These are phyloP conservation scores for Coix lacrymajobi DNA, from an alignment of 176 grass and related monocot genomes.

Conservation along the genomic window DNA sequence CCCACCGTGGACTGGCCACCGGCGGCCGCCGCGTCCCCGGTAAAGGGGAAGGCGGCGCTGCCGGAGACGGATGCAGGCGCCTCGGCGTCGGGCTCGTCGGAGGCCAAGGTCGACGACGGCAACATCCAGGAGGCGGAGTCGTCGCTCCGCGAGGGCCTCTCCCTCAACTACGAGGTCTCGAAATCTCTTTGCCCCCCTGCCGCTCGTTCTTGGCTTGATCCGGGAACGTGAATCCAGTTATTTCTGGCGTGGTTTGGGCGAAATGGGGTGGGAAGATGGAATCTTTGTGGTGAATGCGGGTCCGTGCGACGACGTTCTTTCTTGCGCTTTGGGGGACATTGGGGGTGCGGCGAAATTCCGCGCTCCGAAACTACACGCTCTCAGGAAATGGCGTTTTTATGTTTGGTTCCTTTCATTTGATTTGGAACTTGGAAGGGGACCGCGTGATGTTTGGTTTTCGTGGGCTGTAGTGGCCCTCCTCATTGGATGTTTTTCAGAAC, in stretches of 20 bases:
- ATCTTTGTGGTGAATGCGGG: not conserved
- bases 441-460: not conserved
- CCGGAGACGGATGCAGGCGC: slow-evolving; percentile 34
- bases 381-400: not conserved
- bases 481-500: not conserved
- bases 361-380: not conserved
- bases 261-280: not conserved
- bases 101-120: slow-evolving; percentile 74
- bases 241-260: not conserved
- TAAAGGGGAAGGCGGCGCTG: slow-evolving; percentile 41
- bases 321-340: slow-evolving; percentile 6
- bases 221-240: not conserved
- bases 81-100: slow-evolving; percentile 47
- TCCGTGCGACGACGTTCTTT: not conserved
- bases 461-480: not conserved
- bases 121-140: slow-evolving; percentile 99
- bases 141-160: slow-evolving; percentile 93
- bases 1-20: slow-evolving; percentile 14
- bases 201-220: slow-evolving; percentile 3
- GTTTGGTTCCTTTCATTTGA: not conserved
- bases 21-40: slow-evolving; percentile 42
- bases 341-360: not conserved
- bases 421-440: not conserved
- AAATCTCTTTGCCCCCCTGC: not conserved
- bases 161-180: slow-evolving; percentile 94